Percentiles rank a stretch among this genome's conserved stretches.
These are phyloP conservation scores for Suhomyces chickasaworum DNA, from an alignment of 1,139 yeast genomes.

Conservation along the genomic window DNA sequence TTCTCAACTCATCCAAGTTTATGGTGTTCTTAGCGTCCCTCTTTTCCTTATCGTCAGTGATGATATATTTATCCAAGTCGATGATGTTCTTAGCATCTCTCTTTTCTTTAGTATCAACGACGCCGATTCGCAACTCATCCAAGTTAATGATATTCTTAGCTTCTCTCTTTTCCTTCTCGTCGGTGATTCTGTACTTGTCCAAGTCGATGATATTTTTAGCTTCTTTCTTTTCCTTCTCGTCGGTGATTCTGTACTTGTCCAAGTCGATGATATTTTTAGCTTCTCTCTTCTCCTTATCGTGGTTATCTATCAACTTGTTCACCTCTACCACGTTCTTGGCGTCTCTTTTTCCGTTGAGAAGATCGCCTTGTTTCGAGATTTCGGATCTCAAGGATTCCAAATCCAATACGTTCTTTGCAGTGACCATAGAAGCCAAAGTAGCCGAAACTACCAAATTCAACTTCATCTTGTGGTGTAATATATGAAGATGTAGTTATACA, in stretches of 20 bases:
- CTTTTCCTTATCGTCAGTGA: neutral
- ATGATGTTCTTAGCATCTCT: slow-evolving; percentile 1
- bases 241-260: neutral
- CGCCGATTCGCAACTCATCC: neutral
- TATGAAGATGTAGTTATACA: neutral
- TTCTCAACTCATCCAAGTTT: neutral
- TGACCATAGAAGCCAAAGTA: slow-evolving; percentile 6
- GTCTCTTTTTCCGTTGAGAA: neutral
- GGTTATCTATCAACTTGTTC: neutral
- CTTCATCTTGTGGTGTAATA: slow-evolving; percentile 9
- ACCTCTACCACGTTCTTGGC: neutral
- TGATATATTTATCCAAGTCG: neutral
- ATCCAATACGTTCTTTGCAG: slow-evolving; percentile 17
- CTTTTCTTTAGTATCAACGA: neutral
- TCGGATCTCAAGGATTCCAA: slow-evolving; percentile 11
- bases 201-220: neutral
- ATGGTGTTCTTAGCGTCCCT: neutral
- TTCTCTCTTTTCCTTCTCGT: neutral
- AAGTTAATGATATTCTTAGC: neutral
- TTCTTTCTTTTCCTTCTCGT: neutral
- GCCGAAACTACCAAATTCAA: slow-evolving; percentile 9
- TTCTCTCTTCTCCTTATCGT: neutral
- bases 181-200: neutral
- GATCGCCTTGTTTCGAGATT: neutral
- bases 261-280: neutral